These are phyloP conservation scores for Hymenoscyphus infarciens DNA, from an alignment of 2,329 filamentous ascomycete species.

Conservation along the genomic window DNA sequence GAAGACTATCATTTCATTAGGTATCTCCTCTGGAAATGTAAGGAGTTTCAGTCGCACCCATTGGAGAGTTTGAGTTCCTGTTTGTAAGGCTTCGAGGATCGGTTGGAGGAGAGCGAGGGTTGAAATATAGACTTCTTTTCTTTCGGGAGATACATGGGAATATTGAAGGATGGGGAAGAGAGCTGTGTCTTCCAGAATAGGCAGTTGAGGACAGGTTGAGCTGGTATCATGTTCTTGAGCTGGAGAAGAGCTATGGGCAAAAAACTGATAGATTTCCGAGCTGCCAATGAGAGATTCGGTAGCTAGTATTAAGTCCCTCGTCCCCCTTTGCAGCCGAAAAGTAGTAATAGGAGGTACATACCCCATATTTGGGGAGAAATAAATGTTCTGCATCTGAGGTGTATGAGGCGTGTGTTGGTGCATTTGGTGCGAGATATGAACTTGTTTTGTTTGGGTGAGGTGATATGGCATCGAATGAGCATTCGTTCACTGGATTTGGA, in stretches of 20 bases:
- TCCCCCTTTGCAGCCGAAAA: background rate
- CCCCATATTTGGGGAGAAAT: background rate
- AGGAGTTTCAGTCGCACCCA: background rate
- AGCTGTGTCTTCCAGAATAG: background rate
- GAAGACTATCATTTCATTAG: constrained; percentile 3
- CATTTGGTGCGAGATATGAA: background rate
- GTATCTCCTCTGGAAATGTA: background rate
- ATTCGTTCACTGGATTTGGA: constrained; percentile 13
- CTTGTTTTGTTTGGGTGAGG: background rate
- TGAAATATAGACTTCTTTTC: background rate
- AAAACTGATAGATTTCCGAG: background rate
- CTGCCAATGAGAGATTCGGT: background rate
- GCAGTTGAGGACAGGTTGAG: background rate
- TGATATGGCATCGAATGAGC: constrained; percentile 7
- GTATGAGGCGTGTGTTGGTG: constrained; percentile 2
- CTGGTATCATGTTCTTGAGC: background rate
- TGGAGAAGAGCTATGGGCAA: background rate
- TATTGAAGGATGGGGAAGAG: background rate
- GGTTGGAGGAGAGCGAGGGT: background rate
- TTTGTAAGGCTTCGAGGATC: background rate
- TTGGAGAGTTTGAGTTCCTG: background rate
- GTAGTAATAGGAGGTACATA: background rate
- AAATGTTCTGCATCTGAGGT: background rate
- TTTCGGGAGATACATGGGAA: background rate
- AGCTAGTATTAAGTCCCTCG: background rate